Evolutionary conservation across 305 asterid genomes (phyloP).

Genomic region (Fraxinus latifolia): DNA sequence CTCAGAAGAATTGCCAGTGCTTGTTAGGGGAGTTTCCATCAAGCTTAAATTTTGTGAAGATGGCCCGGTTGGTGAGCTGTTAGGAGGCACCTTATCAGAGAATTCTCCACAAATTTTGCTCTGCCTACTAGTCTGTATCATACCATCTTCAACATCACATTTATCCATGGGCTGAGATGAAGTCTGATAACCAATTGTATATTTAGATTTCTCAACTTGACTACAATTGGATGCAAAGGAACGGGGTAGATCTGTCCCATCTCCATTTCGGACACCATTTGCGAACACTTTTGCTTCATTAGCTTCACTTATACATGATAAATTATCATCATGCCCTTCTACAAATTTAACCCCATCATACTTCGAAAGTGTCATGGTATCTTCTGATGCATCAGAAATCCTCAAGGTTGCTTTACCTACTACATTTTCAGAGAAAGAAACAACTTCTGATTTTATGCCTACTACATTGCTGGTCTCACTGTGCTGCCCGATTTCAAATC

Average conservation of each 20-base stretch:
- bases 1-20: slow-evolving; percentile 26
- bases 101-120: slow-evolving; percentile 28
- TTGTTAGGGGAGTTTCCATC: slow-evolving; percentile 24
- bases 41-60: slow-evolving; percentile 26
- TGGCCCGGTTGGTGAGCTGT: slow-evolving; percentile 30
- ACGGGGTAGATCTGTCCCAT: slow-evolving; percentile 20
- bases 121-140: slow-evolving; percentile 29
- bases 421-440: slow-evolving; percentile 54
- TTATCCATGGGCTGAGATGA: slow-evolving; percentile 30
- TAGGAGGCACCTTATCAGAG: slow-evolving; percentile 32
- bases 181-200: slow-evolving; percentile 14
- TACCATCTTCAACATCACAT: slow-evolving; percentile 34
- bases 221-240: slow-evolving; percentile 17
- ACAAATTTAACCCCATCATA: slow-evolving; percentile 39
- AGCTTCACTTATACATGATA: slow-evolving; percentile 49
- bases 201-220: background rate
- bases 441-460: slow-evolving; percentile 45
- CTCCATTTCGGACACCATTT: slow-evolving; percentile 17
- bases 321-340: slow-evolving; percentile 56
- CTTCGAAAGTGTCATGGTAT: slow-evolving; percentile 42
- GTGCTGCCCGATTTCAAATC: slow-evolving; percentile 40
- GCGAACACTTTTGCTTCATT: slow-evolving; percentile 34
- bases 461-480: slow-evolving; percentile 46
- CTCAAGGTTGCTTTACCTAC: slow-evolving; percentile 45
- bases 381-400: slow-evolving; percentile 52